Conservation (phyloP, 345 rosid genomes). For the Conringia planisiliqua region DNA sequence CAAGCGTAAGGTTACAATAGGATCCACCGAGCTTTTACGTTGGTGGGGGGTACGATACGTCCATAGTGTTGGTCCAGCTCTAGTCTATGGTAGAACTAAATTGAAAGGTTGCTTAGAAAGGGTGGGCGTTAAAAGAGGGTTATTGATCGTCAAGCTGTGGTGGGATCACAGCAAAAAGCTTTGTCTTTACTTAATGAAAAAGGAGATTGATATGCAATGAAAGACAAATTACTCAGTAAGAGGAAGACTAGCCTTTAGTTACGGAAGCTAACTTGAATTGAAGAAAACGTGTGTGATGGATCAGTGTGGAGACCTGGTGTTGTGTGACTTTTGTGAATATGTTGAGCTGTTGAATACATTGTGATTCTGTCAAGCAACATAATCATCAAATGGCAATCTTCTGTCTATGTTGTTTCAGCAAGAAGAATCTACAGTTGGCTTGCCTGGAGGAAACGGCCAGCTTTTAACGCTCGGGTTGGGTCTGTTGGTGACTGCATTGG, state of each 20-base stretch:
- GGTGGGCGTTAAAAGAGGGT: background rate
- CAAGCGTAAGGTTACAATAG: constrained; percentile 2
- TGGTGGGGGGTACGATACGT: background rate
- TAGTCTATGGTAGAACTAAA: background rate
- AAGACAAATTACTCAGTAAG: background rate
- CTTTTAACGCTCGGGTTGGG: constrained; percentile 81
- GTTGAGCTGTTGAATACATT: background rate
- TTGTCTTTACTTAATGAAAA: background rate
- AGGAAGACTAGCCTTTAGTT: background rate
- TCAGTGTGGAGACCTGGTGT: background rate
- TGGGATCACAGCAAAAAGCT: background rate
- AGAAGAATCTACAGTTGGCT: constrained; percentile 72
- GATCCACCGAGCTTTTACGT: constrained; percentile 10
- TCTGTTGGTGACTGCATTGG: constrained; percentile 75
- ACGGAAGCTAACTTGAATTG: background rate
- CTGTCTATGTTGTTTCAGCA: constrained; percentile 49
- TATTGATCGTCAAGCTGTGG: background rate
- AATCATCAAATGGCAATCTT: background rate
- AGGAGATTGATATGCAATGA: background rate
- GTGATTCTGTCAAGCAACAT: background rate
- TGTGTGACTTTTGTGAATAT: background rate
- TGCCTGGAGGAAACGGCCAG: constrained; percentile 73
- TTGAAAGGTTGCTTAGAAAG: constrained; percentile 9
- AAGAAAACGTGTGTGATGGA: background rate
- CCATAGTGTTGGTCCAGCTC: background rate